Conservation (phyloP, 805 yeast genomes). For the Cyberlindnera xylosilytica region DNA sequence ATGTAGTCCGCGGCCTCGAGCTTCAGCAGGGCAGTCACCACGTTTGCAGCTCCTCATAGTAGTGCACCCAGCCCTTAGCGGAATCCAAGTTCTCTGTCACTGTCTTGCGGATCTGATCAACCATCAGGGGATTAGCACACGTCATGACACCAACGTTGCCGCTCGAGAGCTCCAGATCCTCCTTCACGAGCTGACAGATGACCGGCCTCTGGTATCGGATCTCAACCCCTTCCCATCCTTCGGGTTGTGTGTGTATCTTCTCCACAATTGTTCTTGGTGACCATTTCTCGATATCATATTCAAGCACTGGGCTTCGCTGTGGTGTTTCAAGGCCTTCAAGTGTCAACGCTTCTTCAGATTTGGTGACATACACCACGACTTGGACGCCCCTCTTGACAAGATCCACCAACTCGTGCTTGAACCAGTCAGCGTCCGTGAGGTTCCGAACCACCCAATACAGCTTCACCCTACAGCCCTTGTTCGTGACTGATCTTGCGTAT, state of each 20-base stretch:
- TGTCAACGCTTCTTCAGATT: slow-evolving; percentile 18
- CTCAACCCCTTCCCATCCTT: slow-evolving; percentile 14
- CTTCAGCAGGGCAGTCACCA: too few species aligned
- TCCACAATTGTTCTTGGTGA: too few species aligned
- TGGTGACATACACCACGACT: slow-evolving; percentile 22
- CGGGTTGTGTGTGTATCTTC: too few species aligned
- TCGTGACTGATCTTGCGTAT: too few species aligned
- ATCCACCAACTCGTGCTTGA: slow-evolving; percentile 44
- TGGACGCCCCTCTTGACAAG: slow-evolving; percentile 30
- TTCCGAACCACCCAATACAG: slow-evolving; percentile 67
- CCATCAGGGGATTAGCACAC: slow-evolving; percentile 43
- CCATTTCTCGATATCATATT: slow-evolving; percentile 1
- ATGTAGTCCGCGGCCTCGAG: too few species aligned
- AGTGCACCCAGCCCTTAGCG: slow-evolving; percentile 44
- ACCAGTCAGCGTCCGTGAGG: slow-evolving; percentile 52
- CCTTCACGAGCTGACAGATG: slow-evolving; percentile 33
- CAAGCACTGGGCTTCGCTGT: slow-evolving; percentile 10
- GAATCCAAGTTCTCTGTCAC: slow-evolving; percentile 34
- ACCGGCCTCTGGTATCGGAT: slow-evolving; percentile 46
- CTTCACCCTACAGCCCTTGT: too few species aligned
- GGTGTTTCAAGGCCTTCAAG: too few species aligned
- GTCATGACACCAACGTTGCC: too few species aligned
- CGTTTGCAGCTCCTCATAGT: slow-evolving; percentile 54
- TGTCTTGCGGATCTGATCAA: slow-evolving; percentile 46
- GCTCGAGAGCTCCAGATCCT: too few species aligned